A percentile compares a stretch with the other conserved stretches of the same genome.
phyloP scores from a whole-genome alignment of 352 stramenopile genomes.

The Pythium aquatile region DNA sequence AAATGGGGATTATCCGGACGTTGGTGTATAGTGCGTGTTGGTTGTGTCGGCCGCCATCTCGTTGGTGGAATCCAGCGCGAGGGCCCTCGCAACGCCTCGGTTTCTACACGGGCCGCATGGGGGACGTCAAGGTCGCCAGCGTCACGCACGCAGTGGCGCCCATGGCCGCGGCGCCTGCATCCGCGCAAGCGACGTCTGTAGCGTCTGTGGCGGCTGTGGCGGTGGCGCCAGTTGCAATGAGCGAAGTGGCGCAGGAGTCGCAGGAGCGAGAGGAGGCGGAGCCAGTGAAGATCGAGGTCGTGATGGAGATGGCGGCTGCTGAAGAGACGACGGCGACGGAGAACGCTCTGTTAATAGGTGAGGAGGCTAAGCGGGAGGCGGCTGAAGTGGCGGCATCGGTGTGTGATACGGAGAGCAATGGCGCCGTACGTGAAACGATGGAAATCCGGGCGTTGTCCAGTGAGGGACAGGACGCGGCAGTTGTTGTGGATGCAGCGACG shows the following conservation, averaged over 20 bases:
- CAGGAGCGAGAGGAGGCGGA: neutral
- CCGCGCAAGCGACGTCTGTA: neutral
- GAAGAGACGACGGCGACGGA: neutral
- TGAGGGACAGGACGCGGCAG: neutral
- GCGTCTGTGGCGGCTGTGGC: neutral
- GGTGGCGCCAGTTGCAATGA: neutral
- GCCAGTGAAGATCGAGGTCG: neutral
- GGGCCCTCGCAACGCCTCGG: slow-evolving; percentile 9
- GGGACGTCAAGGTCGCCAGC: slow-evolving; percentile 22
- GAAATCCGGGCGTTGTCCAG: neutral
- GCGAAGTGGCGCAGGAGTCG: neutral
- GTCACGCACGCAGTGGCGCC: slow-evolving; percentile 9
- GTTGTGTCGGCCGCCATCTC: slow-evolving; percentile 10
- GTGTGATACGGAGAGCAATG: neutral
- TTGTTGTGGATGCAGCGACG: neutral
- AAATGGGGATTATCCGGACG: slow-evolving; percentile 9
- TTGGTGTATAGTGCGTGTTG: neutral
- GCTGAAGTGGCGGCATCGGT: neutral
- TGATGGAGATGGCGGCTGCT: neutral
- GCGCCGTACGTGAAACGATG: neutral
- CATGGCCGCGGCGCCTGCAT: neutral
- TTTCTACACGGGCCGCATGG: slow-evolving; percentile 15
- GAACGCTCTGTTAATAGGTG: neutral
- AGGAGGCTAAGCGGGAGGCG: neutral
- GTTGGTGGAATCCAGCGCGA: slow-evolving; percentile 25